Evolutionary conservation across 495 filamentous ascomycete genomes (phyloP).

Genomic region (Terfezia boudieri): DNA sequence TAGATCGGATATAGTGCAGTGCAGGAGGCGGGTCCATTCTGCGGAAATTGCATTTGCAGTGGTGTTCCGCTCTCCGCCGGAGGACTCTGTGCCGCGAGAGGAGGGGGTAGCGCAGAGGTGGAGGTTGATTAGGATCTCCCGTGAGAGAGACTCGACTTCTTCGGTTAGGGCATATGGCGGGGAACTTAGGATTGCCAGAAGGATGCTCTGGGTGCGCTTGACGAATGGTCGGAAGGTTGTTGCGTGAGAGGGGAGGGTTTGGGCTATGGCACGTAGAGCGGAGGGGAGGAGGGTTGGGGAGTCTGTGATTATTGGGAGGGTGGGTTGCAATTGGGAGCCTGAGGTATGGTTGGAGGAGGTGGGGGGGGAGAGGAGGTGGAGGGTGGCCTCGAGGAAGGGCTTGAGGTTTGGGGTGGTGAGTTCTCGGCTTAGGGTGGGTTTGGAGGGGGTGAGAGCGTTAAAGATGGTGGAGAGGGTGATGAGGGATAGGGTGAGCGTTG

Average conservation of each 20-base stretch:
- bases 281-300: neutral
- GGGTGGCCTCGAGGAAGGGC: constrained; percentile 5
- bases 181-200: constrained; percentile 5
- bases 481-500: constrained; percentile 8
- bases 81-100: constrained; percentile 1
- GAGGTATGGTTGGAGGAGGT: neutral
- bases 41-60: constrained; percentile 11
- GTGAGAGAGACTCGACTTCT: constrained; percentile 4
- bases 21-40: constrained; percentile 10
- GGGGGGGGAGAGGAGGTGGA: constrained; percentile 4
- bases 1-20: constrained; percentile 3
- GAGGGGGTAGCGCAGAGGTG: constrained; percentile 10
- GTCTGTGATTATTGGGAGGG: neutral
- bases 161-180: neutral
- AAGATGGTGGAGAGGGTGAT: constrained; percentile 10
- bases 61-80: neutral
- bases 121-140: constrained; percentile 9
- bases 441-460: constrained; percentile 7
- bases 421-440: constrained; percentile 13
- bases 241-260: constrained; percentile 11
- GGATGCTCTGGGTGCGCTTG: constrained; percentile 2
- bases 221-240: constrained; percentile 16
- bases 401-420: constrained; percentile 16
- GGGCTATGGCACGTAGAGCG: constrained; percentile 10
- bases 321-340: neutral